Conservation (phyloP, 2,329 filamentous ascomycete species). For the Sporothrix protearum region DNA sequence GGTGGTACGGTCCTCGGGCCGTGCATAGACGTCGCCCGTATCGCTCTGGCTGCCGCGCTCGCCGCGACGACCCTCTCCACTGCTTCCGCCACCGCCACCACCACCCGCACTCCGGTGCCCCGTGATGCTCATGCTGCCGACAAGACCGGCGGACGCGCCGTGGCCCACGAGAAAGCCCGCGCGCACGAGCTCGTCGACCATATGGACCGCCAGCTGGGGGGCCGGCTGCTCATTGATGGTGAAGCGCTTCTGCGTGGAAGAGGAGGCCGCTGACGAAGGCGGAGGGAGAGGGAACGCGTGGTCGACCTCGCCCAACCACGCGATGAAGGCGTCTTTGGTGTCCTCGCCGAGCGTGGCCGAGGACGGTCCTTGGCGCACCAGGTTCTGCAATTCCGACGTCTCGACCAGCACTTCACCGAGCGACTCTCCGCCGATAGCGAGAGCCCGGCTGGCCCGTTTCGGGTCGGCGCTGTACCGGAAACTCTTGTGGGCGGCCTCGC, state of each 20-base stretch:
- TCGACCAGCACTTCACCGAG: constrained; percentile 60
- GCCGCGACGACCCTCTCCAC: background rate
- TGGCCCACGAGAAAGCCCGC: constrained; percentile 63
- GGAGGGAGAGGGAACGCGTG: too few relatives aligned
- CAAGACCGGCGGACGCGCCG: constrained; percentile 30
- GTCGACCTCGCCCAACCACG: constrained; percentile 50
- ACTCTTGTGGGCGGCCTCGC: background rate
- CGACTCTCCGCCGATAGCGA: constrained; percentile 25
- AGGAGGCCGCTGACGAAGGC: constrained; percentile 38
- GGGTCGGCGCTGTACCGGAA: constrained; percentile 36
- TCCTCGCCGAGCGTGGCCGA: constrained; percentile 37
- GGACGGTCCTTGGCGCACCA: constrained; percentile 39
- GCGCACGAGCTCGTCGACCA: constrained; percentile 58
- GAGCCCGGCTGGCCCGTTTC: constrained; percentile 45
- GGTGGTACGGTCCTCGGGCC: constrained; percentile 53
- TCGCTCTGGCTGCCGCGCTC: constrained; percentile 28
- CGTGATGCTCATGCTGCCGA: constrained; percentile 31
- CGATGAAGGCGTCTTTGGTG: constrained; percentile 50
- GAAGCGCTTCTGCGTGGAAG: constrained; percentile 23
- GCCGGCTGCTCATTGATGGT: constrained; percentile 23
- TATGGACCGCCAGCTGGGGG: constrained; percentile 39
- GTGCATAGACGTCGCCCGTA: constrained; percentile 39
- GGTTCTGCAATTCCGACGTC: constrained; percentile 51
- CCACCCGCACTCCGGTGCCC: constrained; percentile 8
- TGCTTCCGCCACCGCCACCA: constrained; percentile 34